Evolutionary conservation across 768 basidiomycete species (phyloP).

Genomic region (Suillus subaureus): DNA sequence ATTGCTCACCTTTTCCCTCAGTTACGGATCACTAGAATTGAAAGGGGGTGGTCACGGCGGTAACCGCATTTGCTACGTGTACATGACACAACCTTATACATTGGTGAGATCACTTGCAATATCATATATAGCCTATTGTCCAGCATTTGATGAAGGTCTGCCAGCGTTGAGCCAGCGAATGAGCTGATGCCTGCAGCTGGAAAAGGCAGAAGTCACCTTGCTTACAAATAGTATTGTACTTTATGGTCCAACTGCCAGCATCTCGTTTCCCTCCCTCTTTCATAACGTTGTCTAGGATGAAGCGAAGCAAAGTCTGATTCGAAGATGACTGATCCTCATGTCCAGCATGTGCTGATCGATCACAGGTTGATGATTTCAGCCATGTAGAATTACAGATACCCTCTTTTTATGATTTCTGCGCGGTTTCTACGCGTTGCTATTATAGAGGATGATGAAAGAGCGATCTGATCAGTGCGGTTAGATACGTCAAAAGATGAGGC

Average conservation of each 20-base stretch:
- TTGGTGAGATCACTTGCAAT: too few species aligned
- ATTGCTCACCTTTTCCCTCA: too few species aligned
- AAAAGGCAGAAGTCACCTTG: not conserved
- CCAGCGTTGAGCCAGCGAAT: too few species aligned
- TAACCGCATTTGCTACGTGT: too few species aligned
- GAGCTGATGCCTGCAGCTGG: too few species aligned
- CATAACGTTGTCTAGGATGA: not conserved
- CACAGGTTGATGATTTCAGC: not conserved
- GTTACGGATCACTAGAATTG: too few species aligned
- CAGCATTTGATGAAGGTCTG: too few species aligned
- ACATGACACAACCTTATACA: too few species aligned
- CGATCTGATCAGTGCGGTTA: not conserved
- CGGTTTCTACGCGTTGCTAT: not conserved
- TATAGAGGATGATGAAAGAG: not conserved
- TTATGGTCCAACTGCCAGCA: not conserved
- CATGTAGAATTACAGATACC: conserved; percentile 4
- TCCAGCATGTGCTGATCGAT: conserved; percentile 1
- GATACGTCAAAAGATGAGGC: not conserved
- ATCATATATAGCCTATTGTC: too few species aligned
- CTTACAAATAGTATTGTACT: not conserved
- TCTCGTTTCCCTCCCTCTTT: not conserved
- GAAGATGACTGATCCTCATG: not conserved
- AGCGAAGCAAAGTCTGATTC: not conserved
- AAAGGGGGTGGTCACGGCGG: too few species aligned
- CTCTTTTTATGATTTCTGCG: not conserved